A percentile compares a stretch with the other conserved stretches of the same genome.
These are phyloP conservation scores for Erodium chrysanthum DNA, from an alignment of 441 rosid genomes.

Conservation along the genomic window DNA sequence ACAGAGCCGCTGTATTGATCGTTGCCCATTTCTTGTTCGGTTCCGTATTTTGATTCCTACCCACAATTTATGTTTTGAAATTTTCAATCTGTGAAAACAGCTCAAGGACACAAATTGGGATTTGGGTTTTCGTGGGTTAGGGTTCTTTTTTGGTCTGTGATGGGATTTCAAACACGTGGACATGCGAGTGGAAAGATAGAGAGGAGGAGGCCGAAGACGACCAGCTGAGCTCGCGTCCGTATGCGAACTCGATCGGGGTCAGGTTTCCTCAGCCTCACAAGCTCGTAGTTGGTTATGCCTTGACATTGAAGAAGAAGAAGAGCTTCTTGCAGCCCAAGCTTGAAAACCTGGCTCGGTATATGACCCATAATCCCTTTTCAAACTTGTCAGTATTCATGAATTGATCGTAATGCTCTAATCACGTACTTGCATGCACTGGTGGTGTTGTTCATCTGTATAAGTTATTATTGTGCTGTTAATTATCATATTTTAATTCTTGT, in stretches of 20 bases:
- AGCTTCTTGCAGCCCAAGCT: constrained; percentile 87
- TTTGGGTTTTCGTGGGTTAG: constrained; percentile 6
- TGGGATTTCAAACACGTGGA: constrained; percentile 8
- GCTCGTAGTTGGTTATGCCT: constrained; percentile 74
- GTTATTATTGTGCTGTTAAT: background rate
- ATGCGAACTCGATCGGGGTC: constrained; percentile 15
- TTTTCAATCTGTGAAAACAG: background rate
- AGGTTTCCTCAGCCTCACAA: constrained; percentile 23
- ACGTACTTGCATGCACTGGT: background rate
- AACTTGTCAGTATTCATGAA: background rate
- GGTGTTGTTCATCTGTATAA: background rate
- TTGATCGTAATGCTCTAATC: constrained; percentile 1
- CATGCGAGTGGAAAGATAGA: background rate
- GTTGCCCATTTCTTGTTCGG: constrained; percentile 7
- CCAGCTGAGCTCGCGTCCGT: background rate
- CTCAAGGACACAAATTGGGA: background rate
- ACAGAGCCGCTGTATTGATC: background rate
- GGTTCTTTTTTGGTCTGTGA: background rate
- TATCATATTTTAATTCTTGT: background rate
- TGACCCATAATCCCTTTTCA: background rate
- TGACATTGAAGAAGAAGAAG: constrained; percentile 76
- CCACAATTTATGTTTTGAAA: background rate
- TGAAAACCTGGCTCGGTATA: constrained; percentile 68
- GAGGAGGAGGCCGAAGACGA: background rate
- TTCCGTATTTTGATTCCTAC: background rate